Conservation (phyloP, 768 basidiomycete species). For the Paxillus ammoniavirescens region DNA sequence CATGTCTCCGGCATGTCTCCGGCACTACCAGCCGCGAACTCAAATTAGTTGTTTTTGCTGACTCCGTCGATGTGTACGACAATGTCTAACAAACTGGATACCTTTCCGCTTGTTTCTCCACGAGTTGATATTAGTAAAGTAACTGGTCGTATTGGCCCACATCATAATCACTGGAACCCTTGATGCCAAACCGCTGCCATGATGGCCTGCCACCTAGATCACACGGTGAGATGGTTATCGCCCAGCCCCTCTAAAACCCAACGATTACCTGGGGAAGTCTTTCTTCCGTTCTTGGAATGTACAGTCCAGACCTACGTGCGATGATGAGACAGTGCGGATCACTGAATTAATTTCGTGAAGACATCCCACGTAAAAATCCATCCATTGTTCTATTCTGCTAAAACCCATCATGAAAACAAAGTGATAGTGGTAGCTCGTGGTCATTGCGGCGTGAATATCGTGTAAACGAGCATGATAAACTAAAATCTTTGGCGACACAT, state of each 20-base stretch:
- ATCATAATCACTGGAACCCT: not conserved
- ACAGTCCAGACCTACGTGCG: too few relatives aligned
- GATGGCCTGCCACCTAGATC: not conserved
- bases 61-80: too few relatives aligned
- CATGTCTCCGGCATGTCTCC: constrained; percentile 20
- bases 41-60: not conserved
- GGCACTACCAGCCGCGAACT: constrained; percentile 31
- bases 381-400: not conserved
- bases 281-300: too few relatives aligned
- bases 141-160: not conserved
- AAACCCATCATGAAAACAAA: not conserved
- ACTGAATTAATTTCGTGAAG: not conserved
- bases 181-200: not conserved
- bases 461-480: constrained; percentile 12
- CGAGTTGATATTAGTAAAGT: not conserved
- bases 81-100: too few relatives aligned
- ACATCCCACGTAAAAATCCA: constrained; percentile 17
- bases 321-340: too few relatives aligned
- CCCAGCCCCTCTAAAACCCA: not conserved
- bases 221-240: not conserved
- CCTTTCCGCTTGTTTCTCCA: not conserved
- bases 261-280: not conserved
- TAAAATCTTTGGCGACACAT: constrained; percentile 17
- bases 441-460: constrained; percentile 10
- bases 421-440: not conserved